Evolutionary conservation across 2,329 filamentous ascomycete genomes (phyloP).

Genomic region (Cladosporium austrohemisphaericum): DNA sequence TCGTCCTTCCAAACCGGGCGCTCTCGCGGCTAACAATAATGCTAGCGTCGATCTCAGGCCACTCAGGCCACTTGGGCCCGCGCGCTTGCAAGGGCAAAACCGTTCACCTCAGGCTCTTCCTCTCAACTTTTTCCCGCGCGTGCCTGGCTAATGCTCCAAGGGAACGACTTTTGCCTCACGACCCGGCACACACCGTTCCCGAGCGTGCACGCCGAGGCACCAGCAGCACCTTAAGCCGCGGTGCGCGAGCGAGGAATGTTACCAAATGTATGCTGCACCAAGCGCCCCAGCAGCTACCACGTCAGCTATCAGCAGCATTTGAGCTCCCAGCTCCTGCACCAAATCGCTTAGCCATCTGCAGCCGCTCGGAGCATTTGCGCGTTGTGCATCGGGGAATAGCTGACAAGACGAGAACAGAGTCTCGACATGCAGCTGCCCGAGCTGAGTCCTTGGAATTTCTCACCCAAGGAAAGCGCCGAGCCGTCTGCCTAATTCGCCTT

Average conservation of each 20-base stretch:
- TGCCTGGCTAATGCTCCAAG: constrained; percentile 2
- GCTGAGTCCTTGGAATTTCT: constrained; percentile 5
- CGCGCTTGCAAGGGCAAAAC: background rate
- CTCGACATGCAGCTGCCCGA: constrained; percentile 2
- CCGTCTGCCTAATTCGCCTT: constrained; percentile 5
- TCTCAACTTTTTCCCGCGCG: constrained; percentile 8
- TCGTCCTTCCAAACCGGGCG: background rate
- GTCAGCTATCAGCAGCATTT: constrained; percentile 7
- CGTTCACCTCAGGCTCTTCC: constrained; percentile 3
- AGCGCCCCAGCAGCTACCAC: constrained; percentile 5
- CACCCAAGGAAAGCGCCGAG: constrained; percentile 2
- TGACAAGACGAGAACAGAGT: constrained; percentile 1
- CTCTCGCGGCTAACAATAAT: constrained; percentile 1
- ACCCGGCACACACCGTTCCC: constrained; percentile 3
- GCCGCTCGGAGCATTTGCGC: constrained; percentile 4
- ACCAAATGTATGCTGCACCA: constrained; percentile 1
- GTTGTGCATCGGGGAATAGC: constrained; percentile 1
- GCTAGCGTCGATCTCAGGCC: constrained; percentile 13
- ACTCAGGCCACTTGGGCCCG: background rate
- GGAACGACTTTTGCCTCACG: background rate
- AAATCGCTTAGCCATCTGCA: constrained; percentile 4
- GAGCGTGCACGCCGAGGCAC: background rate
- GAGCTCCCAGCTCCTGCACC: constrained; percentile 3
- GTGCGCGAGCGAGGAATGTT: constrained; percentile 1
- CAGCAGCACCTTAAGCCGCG: background rate